phyloP scores from a whole-genome alignment of 768 basidiomycete species.

The Holtermanniella nyarrowii region DNA sequence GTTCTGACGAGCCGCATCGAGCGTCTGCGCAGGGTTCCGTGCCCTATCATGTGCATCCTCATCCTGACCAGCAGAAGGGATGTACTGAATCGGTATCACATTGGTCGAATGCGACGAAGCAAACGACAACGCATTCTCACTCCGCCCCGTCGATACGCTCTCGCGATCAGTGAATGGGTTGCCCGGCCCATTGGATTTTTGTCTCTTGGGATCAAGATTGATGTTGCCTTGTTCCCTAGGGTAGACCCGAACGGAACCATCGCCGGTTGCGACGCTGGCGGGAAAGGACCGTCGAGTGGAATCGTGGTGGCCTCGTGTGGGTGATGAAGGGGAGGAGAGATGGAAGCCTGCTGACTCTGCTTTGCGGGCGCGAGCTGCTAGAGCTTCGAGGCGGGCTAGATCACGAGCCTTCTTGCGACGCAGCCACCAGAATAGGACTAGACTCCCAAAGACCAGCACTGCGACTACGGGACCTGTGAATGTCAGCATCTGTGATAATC shows the following conservation, averaged over 20 bases:
- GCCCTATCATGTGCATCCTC: neutral
- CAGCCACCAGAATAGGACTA: slow-evolving; percentile 36
- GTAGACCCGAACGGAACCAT: slow-evolving; percentile 19
- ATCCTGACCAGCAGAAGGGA: slow-evolving; percentile 20
- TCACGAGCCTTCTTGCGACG: slow-evolving; percentile 36
- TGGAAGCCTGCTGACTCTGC: slow-evolving; percentile 37
- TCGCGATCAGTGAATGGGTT: slow-evolving; percentile 36
- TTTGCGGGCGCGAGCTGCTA: slow-evolving; percentile 28
- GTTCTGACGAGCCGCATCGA: slow-evolving; percentile 32
- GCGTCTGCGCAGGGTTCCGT: slow-evolving; percentile 16
- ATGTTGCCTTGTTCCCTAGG: slow-evolving; percentile 16
- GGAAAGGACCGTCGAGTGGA: slow-evolving; percentile 8
- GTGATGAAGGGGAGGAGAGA: slow-evolving; percentile 28
- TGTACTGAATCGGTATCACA: slow-evolving; percentile 37
- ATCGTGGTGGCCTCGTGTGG: slow-evolving; percentile 9
- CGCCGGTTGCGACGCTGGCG: neutral
- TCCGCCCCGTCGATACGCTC: slow-evolving; percentile 21
- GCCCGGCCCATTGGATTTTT: slow-evolving; percentile 1
- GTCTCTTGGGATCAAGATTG: slow-evolving; percentile 13
- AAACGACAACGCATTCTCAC: slow-evolving; percentile 2
- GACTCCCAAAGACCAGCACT: slow-evolving; percentile 34
- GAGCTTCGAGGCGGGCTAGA: slow-evolving; percentile 27
- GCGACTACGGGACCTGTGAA: slow-evolving; percentile 32
- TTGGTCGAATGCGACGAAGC: slow-evolving; percentile 13
- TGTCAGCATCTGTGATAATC: neutral